These are phyloP conservation scores for Tricholoma bakamatsutake DNA, from an alignment of 768 basidiomycete genomes.

Conservation along the genomic window DNA sequence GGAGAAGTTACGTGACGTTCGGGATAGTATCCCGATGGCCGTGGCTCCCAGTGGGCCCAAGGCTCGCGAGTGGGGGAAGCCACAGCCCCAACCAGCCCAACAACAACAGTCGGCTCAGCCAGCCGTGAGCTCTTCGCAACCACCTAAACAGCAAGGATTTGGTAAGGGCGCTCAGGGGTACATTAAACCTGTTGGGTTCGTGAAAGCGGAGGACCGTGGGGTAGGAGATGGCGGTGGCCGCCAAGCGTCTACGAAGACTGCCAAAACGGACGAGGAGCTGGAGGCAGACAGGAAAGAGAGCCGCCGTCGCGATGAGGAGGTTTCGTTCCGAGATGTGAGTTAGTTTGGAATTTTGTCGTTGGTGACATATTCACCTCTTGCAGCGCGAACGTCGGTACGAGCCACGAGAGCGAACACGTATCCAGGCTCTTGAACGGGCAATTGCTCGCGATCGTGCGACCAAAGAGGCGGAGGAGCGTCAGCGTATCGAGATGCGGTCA, in stretches of 20 bases:
- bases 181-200: slow-evolving; percentile 77
- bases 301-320: slow-evolving; percentile 72
- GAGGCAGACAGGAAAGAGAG: slow-evolving; percentile 78
- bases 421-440: slow-evolving; percentile 69
- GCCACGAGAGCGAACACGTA: slow-evolving; percentile 77
- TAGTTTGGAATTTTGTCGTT: not conserved
- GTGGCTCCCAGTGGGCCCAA: slow-evolving; percentile 69
- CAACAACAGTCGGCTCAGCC: slow-evolving; percentile 22
- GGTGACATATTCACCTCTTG: not conserved
- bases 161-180: slow-evolving; percentile 74
- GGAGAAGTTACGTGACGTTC: slow-evolving; percentile 80
- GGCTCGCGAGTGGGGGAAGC: slow-evolving; percentile 74
- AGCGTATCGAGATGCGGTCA: slow-evolving; percentile 72
- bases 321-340: slow-evolving; percentile 75
- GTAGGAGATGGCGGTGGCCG: slow-evolving; percentile 30
- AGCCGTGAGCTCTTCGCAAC: slow-evolving; percentile 24
- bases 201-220: slow-evolving; percentile 52
- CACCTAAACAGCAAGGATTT: slow-evolving; percentile 42
- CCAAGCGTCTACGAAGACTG: slow-evolving; percentile 27
- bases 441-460: slow-evolving; percentile 67
- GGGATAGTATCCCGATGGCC: slow-evolving; percentile 45
- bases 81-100: slow-evolving; percentile 28
- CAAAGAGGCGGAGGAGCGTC: slow-evolving; percentile 74
- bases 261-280: slow-evolving; percentile 83
- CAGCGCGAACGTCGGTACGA: slow-evolving; percentile 95